Percentiles rank a stretch among this genome's conserved stretches.
phyloP scores from a whole-genome alignment of 371 early-diverging fungal species.

The Encephalitozoon hellem region DNA sequence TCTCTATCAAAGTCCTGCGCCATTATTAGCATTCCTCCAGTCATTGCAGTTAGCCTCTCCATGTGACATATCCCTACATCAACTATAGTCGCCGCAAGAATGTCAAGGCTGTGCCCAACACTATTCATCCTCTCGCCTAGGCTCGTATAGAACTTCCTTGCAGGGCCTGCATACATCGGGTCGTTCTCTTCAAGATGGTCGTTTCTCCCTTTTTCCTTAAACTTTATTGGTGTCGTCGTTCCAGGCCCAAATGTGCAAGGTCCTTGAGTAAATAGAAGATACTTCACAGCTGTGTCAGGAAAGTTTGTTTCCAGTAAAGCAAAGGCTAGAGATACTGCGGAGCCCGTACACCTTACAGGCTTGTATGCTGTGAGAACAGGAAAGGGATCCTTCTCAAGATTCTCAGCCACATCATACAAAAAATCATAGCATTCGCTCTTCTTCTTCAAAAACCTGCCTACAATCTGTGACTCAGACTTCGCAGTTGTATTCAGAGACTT shows the following conservation, averaged over 20 bases:
- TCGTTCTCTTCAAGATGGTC: slow-evolving; percentile 88
- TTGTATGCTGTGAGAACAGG: slow-evolving; percentile 83
- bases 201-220: slow-evolving; percentile 85
- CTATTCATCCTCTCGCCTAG: slow-evolving; percentile 75
- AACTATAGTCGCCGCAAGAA: slow-evolving; percentile 80
- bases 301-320: slow-evolving; percentile 72
- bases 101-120: slow-evolving; percentile 73
- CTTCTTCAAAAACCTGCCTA: slow-evolving; percentile 64
- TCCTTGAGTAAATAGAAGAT: slow-evolving; percentile 91
- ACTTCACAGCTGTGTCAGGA: slow-evolving; percentile 71
- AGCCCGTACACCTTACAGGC: slow-evolving; percentile 88
- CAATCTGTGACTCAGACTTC: not conserved
- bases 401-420: slow-evolving; percentile 78
- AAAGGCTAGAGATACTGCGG: slow-evolving; percentile 85
- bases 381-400: slow-evolving; percentile 94
- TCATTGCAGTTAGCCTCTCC: slow-evolving; percentile 77
- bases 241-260: slow-evolving; percentile 96
- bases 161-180: slow-evolving; percentile 78
- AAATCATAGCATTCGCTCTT: slow-evolving; percentile 76
- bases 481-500: slow-evolving; percentile 1
- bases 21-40: slow-evolving; percentile 86
- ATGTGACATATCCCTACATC: slow-evolving; percentile 92
- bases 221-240: slow-evolving; percentile 76
- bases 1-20: slow-evolving; percentile 66
- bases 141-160: slow-evolving; percentile 73